These are phyloP conservation scores for Mycena venus DNA, from an alignment of 768 basidiomycete genomes.

Conservation along the genomic window DNA sequence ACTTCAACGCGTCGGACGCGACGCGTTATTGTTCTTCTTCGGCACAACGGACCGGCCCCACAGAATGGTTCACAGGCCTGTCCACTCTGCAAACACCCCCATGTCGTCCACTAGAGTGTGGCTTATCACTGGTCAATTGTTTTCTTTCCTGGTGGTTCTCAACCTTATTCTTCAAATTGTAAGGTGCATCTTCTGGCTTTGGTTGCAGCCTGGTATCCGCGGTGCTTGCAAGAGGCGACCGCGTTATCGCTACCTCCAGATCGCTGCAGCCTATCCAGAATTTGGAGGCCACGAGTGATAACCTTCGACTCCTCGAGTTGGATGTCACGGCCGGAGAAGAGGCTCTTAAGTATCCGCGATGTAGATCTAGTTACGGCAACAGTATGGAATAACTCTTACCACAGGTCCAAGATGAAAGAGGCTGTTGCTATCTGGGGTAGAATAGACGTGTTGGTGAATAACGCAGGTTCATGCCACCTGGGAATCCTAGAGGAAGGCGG, in stretches of 20 bases:
- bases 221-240: constrained; percentile 68
- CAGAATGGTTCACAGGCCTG: too few species aligned
- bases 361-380: neutral
- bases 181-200: constrained; percentile 73
- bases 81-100: too few species aligned
- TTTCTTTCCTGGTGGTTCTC: neutral
- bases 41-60: too few species aligned
- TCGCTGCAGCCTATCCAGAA: constrained; percentile 56
- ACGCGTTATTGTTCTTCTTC: too few species aligned
- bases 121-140: constrained; percentile 47
- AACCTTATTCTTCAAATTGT: neutral
- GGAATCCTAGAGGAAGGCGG: constrained; percentile 70
- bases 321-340: constrained; percentile 65
- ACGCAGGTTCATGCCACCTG: constrained; percentile 63
- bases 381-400: neutral
- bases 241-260: constrained; percentile 71
- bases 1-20: too few species aligned
- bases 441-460: constrained; percentile 76
- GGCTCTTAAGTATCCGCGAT: constrained; percentile 39
- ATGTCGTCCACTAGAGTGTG: constrained; percentile 40
- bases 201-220: constrained; percentile 65
- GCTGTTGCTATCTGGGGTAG: constrained; percentile 63
- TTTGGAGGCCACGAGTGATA: constrained; percentile 47
- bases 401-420: constrained; percentile 53
- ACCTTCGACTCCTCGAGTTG: constrained; percentile 60